phyloP scores from a whole-genome alignment of 257 asterid species.

The Gentiana straminea region DNA sequence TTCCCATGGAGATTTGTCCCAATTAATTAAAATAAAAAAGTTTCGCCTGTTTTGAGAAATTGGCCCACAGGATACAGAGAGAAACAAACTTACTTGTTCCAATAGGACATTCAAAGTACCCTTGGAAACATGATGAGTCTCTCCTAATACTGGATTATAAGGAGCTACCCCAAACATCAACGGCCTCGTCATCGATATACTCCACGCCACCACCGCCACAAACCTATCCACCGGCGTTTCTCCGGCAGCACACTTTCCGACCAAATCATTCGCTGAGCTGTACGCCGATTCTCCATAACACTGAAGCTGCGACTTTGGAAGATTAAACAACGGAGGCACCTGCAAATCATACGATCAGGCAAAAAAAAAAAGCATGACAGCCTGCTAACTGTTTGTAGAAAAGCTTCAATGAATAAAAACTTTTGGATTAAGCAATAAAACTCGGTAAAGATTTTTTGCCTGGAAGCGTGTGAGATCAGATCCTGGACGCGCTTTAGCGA shows the following conservation, averaged over 20 bases:
- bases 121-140: conserved; percentile 78
- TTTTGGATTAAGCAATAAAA: neutral
- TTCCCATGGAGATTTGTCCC: no score
- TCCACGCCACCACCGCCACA: conserved; percentile 65
- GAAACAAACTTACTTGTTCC: conserved; percentile 48
- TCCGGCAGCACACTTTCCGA: conserved; percentile 43
- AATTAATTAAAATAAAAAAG: no score
- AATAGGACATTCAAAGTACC: conserved; percentile 53
- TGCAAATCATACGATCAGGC: conserved; percentile 16
- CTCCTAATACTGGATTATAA: conserved; percentile 85
- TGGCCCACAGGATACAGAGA: no score
- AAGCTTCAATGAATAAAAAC: neutral
- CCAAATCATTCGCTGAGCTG: conserved; percentile 30
- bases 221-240: conserved; percentile 41
- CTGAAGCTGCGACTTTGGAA: conserved; percentile 90
- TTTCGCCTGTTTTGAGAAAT: no score
- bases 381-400: neutral
- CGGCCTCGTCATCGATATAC: conserved; percentile 62
- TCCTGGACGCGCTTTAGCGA: conserved; percentile 46
- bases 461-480: conserved; percentile 73
- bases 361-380: neutral
- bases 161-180: conserved; percentile 76
- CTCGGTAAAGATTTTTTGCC: conserved; percentile 25
- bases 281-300: conserved; percentile 69
- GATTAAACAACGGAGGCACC: conserved; percentile 86